phyloP scores from a whole-genome alignment of 257 asterid species.

The Solanum ossicruentum region DNA sequence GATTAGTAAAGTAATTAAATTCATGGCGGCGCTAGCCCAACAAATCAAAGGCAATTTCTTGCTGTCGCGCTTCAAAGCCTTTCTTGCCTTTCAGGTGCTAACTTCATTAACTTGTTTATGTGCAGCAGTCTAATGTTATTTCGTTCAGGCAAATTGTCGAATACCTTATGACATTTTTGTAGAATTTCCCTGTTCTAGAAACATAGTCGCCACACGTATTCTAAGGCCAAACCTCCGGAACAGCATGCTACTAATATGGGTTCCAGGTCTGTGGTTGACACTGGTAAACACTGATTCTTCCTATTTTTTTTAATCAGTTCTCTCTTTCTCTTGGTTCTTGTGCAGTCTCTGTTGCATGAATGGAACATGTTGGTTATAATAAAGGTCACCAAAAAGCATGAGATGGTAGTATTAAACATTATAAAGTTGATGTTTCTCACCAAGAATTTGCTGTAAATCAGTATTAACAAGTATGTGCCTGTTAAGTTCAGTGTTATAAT shows the following conservation, averaged over 20 bases:
- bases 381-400: not conserved
- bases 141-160: slow-evolving; percentile 31
- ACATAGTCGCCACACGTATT: slow-evolving; percentile 17
- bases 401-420: not conserved
- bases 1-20: slow-evolving; percentile 1
- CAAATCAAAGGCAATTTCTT: slow-evolving; percentile 19
- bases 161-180: not conserved
- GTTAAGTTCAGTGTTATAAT: not conserved
- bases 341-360: not conserved
- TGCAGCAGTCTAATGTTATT: not conserved
- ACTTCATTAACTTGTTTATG: not conserved
- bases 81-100: slow-evolving; percentile 33
- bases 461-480: not conserved
- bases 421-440: not conserved
- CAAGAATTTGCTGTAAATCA: not conserved
- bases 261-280: slow-evolving; percentile 14
- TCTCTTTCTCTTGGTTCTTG: not conserved
- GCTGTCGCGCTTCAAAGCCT: slow-evolving; percentile 27
- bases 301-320: not conserved
- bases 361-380: not conserved
- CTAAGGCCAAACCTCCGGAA: slow-evolving; percentile 12
- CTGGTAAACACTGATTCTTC: not conserved
- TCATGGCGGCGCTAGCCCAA: slow-evolving; percentile 23
- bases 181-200: slow-evolving; percentile 29
- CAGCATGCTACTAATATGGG: slow-evolving; percentile 26